Base-by-base conservation (phyloP, 176 grass and related monocot species). In the Themeda triandra region DNA sequence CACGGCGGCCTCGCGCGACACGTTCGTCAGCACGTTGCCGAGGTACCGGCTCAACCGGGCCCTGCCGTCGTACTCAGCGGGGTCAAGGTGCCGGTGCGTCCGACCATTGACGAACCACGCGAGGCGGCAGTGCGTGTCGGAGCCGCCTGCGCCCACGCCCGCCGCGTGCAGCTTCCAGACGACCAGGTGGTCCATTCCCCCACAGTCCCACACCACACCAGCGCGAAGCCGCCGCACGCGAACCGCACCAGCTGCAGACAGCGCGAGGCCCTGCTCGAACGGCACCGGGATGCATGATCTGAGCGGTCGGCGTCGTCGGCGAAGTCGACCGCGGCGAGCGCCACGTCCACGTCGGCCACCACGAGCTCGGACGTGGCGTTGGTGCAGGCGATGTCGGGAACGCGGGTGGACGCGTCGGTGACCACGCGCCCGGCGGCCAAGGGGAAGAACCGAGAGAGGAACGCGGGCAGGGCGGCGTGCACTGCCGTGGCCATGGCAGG, bases 231-330 rank as follows among this genome's bases (percentile, higher is more conserved):
- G 11, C 91, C 94, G 73, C 91, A 97, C 4, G 70, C 66, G 80
- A 93, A 96, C 71, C 77, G 83, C 2, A 93, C 86, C 23, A 96
- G 83, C 88, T 96, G 93, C 63, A 96, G 69, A 96, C 23, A 96
- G 83, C 23, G 93, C 80, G 19, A 95, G 21, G 7, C 81, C 89
- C 0, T 69, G 32, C 7, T 39, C 25, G 63, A 89, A 96, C 49
- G 91, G 89, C 44, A 96, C 10, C 66, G 80, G 72, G 35, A 93
- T 59, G 63, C 13, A 21, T 4, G 77, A 28, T 1, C 89, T 13
- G 94, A 96, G 6, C 62, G 32, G 29, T 87, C 77, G 23, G 73
- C 68, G 76, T 96, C 84, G 12, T n/a, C n/a, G n/a, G 79, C 69
- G 81, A 96, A 96, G 63, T 96, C 69, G 24, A 90, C 78, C 54